Conservation (phyloP, 306 rosid genomes). For the Vicia villosa region DNA sequence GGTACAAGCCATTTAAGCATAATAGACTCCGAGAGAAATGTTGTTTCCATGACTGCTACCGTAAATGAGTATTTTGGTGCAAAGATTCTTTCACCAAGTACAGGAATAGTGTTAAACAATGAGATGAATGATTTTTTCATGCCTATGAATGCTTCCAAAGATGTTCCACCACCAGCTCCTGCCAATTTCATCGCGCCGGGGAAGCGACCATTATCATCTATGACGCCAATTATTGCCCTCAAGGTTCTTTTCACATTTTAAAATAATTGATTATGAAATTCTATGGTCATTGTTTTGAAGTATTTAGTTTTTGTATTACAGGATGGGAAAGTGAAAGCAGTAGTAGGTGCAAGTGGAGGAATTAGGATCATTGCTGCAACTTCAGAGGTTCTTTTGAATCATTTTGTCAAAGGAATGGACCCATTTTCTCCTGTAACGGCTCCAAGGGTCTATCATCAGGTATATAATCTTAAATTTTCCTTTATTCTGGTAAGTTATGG, state of each 20-base stretch:
- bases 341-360: slow-evolving; percentile 87
- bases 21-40: slow-evolving; percentile 62
- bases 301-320: slow-evolving; percentile 30
- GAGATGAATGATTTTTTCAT: slow-evolving; percentile 91
- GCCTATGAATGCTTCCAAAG: slow-evolving; percentile 51
- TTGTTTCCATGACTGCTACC: slow-evolving; percentile 77
- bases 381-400: slow-evolving; percentile 73
- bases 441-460: slow-evolving; percentile 87
- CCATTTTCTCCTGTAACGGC: slow-evolving; percentile 71
- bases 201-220: slow-evolving; percentile 81
- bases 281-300: not conserved
- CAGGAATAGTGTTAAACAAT: slow-evolving; percentile 85
- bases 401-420: slow-evolving; percentile 73
- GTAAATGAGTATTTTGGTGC: slow-evolving; percentile 76
- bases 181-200: slow-evolving; percentile 78
- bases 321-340: slow-evolving; percentile 71
- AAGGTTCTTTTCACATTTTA: slow-evolving; percentile 52
- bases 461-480: slow-evolving; percentile 17
- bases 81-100: slow-evolving; percentile 62
- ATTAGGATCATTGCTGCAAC: slow-evolving; percentile 62
- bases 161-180: slow-evolving; percentile 67
- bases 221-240: slow-evolving; percentile 78
- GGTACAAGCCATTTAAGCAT: slow-evolving; percentile 81
- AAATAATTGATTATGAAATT: not conserved
- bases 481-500: not conserved